phyloP scores from a whole-genome alignment of 2,329 filamentous ascomycete genomes.

The Neodidymelliopsis sp. region DNA sequence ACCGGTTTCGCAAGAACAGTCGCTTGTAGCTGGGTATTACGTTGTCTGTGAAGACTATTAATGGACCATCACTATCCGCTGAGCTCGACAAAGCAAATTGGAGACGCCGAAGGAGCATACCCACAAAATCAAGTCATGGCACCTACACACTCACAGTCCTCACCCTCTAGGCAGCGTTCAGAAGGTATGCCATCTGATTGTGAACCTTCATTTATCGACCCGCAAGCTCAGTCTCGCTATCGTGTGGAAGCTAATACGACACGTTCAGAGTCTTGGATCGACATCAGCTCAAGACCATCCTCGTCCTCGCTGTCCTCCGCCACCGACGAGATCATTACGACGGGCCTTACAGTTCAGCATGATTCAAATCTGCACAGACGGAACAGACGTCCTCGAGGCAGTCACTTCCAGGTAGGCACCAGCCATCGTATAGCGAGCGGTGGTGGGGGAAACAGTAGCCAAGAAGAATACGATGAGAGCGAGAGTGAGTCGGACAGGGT shows the following conservation, averaged over 20 bases:
- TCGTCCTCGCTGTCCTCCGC: constrained; percentile 88
- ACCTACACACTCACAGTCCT: constrained; percentile 24
- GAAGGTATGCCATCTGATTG: constrained; percentile 31
- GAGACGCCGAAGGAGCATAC: constrained; percentile 24
- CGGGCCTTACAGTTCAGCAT: constrained; percentile 78
- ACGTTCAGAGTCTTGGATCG: constrained; percentile 90
- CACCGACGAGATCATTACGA: constrained; percentile 89
- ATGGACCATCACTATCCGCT: constrained; percentile 42
- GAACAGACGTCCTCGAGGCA: constrained; percentile 53
- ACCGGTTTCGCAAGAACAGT: constrained; percentile 23
- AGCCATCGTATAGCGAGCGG: constrained; percentile 54
- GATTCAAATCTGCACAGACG: constrained; percentile 69
- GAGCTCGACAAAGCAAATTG: constrained; percentile 31
- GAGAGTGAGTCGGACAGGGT: constrained; percentile 85
- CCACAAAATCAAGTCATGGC: constrained; percentile 31
- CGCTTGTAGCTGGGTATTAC: neutral
- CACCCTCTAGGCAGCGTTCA: constrained; percentile 36
- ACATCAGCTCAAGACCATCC: constrained; percentile 90
- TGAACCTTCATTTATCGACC: neutral
- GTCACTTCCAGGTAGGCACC: constrained; percentile 44
- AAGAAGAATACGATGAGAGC: constrained; percentile 94
- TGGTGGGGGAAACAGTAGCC: constrained; percentile 74
- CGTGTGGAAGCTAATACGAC: constrained; percentile 22
- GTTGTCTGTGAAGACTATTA: neutral
- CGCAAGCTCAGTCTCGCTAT: neutral